These are phyloP conservation scores for Gelatoporia subvermispora DNA, from an alignment of 768 basidiomycete genomes.

Conservation along the genomic window DNA sequence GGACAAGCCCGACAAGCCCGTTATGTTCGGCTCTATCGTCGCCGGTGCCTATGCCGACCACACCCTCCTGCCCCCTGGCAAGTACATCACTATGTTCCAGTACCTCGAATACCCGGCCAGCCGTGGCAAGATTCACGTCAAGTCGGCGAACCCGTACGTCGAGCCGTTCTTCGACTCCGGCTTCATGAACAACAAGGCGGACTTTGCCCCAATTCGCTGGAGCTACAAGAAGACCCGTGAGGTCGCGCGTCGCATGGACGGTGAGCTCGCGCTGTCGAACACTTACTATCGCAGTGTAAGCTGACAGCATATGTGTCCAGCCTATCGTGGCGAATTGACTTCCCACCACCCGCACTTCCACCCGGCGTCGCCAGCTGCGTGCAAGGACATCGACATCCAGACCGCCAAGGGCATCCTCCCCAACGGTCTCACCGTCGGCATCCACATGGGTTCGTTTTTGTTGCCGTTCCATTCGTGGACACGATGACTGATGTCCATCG, in stretches of 20 bases:
- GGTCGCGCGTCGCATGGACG: slow-evolving; percentile 67
- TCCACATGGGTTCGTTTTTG: slow-evolving; percentile 54
- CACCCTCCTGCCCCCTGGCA: slow-evolving; percentile 62
- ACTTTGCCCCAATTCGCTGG: slow-evolving; percentile 73
- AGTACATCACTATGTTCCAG: slow-evolving; percentile 73
- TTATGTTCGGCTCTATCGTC: slow-evolving; percentile 71
- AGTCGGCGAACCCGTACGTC: slow-evolving; percentile 53
- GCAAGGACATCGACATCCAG: slow-evolving; percentile 59
- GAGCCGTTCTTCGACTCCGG: slow-evolving; percentile 66
- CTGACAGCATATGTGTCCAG: slow-evolving; percentile 23
- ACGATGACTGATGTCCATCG: not conserved
- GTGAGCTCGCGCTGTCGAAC: slow-evolving; percentile 24
- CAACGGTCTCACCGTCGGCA: slow-evolving; percentile 58
- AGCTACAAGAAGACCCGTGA: slow-evolving; percentile 76
- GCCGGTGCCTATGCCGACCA: slow-evolving; percentile 71
- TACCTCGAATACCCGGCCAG: slow-evolving; percentile 72
- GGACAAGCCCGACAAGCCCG: slow-evolving; percentile 76
- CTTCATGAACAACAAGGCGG: slow-evolving; percentile 79
- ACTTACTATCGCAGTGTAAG: not conserved
- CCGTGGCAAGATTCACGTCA: slow-evolving; percentile 71
- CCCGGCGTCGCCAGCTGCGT: slow-evolving; percentile 57
- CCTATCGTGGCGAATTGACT: slow-evolving; percentile 67
- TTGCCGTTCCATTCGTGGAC: not conserved
- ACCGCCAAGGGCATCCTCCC: slow-evolving; percentile 62
- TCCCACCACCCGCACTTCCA: slow-evolving; percentile 75